Percentiles rank a stretch among this genome's conserved stretches.
Conservation (phyloP, 179 eudicot genomes). For the Dionaea muscipula region DNA sequence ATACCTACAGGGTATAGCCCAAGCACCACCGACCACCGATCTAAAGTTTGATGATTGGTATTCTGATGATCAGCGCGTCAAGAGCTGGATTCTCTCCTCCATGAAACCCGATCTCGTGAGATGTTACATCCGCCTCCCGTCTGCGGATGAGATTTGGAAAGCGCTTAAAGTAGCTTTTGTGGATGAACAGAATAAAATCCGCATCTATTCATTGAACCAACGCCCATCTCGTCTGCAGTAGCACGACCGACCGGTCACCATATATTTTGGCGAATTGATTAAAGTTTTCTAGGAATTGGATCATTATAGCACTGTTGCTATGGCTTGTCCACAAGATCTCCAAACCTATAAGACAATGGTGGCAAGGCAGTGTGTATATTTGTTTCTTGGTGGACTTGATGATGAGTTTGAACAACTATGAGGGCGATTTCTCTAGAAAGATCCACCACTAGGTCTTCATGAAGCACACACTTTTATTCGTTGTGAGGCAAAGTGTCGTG, state of each 20-base stretch:
- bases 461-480: conserved; percentile 1
- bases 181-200: background rate
- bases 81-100: background rate
- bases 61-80: background rate
- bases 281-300: background rate
- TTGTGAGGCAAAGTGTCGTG: no score
- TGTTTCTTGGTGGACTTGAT: no score
- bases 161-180: background rate
- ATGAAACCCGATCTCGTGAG: background rate
- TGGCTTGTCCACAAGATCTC: background rate
- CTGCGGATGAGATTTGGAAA: background rate
- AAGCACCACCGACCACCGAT: background rate
- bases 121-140: background rate
- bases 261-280: background rate
- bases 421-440: background rate
- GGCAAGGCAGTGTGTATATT: background rate
- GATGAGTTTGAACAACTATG: no score
- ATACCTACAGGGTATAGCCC: background rate
- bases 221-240: background rate
- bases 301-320: background rate
- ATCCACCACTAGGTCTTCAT: background rate
- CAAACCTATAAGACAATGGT: background rate
- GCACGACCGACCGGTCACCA: background rate
- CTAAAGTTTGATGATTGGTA: background rate
- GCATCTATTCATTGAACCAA: background rate